Evolutionary conservation across 2,329 filamentous ascomycete genomes (phyloP).

Genomic region (Lasiodiplodia citricola): DNA sequence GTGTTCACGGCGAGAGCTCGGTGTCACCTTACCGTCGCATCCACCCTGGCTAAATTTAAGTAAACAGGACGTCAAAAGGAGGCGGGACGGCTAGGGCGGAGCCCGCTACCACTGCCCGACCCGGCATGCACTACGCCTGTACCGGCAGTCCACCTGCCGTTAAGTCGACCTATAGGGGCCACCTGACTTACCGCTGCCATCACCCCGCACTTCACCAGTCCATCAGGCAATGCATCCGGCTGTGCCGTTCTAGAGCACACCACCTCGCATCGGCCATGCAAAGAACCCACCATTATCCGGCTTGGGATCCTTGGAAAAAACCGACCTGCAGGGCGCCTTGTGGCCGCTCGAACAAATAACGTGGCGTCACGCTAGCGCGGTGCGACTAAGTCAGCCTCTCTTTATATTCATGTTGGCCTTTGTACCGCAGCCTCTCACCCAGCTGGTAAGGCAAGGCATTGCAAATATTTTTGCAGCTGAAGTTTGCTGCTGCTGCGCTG

Average conservation of each 20-base stretch:
- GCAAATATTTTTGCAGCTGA: not conserved
- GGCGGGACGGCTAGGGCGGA: slow-evolving; percentile 12
- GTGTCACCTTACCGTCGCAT: slow-evolving; percentile 21
- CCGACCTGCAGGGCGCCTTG: not conserved
- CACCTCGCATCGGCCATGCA: not conserved
- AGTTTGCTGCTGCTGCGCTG: slow-evolving; percentile 1
- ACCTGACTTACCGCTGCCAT: slow-evolving; percentile 9
- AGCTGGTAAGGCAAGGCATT: not conserved
- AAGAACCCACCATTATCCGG: not conserved
- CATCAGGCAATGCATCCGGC: not conserved
- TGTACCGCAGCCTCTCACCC: not conserved
- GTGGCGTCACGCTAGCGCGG: not conserved
- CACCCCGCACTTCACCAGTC: slow-evolving; percentile 9
- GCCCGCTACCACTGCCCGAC: not conserved
- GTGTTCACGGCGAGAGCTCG: slow-evolving; percentile 14
- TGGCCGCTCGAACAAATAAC: not conserved
- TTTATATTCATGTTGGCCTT: not conserved
- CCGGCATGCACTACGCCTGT: not conserved
- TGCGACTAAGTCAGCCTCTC: not conserved
- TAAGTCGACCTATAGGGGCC: slow-evolving; percentile 7
- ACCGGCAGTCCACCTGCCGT: not conserved
- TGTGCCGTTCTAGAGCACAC: not conserved
- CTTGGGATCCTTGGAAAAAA: not conserved
- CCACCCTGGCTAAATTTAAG: slow-evolving; percentile 13
- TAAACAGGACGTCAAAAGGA: slow-evolving; percentile 17